phyloP scores from a whole-genome alignment of 192 early-diverging fungal genomes.

The Backusella macrospora region DNA sequence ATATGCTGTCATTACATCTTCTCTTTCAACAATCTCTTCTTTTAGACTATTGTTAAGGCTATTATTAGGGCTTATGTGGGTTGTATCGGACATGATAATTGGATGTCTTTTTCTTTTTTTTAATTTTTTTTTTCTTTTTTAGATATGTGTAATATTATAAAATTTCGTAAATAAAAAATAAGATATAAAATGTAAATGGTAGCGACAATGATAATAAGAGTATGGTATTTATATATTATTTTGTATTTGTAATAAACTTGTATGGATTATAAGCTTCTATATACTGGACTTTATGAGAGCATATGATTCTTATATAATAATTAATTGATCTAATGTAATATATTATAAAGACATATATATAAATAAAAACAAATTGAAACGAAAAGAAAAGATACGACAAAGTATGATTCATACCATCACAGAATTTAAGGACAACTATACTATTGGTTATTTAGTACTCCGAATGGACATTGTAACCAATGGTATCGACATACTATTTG shows the following conservation, averaged over 20 bases:
- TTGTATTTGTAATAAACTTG: not conserved
- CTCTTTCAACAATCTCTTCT: not conserved
- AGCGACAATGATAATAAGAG: not conserved
- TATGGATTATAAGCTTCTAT: not conserved
- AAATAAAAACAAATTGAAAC: not conserved
- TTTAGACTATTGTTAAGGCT: not conserved
- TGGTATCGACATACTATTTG: not conserved
- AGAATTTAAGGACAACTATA: conserved; percentile 1
- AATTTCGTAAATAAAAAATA: not conserved
- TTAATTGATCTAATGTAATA: not conserved
- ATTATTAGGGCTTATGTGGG: not conserved
- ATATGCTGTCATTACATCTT: conserved; percentile 1
- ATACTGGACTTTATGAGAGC: not conserved
- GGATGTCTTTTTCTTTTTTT: not conserved
- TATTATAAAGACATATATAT: not conserved
- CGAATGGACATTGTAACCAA: not conserved
- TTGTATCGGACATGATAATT: not conserved
- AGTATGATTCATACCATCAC: not conserved
- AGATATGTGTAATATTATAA: no score
- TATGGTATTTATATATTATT: not conserved
- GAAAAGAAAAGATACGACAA: not conserved
- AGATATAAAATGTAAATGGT: not conserved
- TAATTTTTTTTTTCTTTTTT: no score
- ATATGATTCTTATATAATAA: not conserved
- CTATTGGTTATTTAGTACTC: not conserved